phyloP scores from a whole-genome alignment of 768 basidiomycete species.

The Auricularia sp. region DNA sequence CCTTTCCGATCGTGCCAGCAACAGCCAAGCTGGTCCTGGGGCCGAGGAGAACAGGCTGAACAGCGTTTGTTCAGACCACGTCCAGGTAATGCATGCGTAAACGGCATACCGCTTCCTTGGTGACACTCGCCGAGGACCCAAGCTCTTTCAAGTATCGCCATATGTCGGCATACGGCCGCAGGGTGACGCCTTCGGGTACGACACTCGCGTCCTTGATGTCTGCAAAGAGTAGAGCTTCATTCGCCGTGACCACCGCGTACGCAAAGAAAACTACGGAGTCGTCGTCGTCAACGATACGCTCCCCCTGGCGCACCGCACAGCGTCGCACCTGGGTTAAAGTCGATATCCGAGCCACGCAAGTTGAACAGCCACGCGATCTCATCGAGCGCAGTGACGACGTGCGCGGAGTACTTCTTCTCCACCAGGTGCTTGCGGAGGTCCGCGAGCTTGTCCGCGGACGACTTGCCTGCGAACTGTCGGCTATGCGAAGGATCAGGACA shows the following conservation, averaged over 20 bases:
- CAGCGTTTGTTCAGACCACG: background rate
- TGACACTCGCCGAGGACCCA: constrained; percentile 24
- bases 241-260: constrained; percentile 66
- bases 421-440: constrained; percentile 53
- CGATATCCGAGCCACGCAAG: constrained; percentile 84
- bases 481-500: too few relatives aligned
- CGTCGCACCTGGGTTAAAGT: constrained; percentile 61
- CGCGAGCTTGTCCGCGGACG: constrained; percentile 55
- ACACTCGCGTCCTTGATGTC: constrained; percentile 39
- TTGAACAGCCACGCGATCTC: constrained; percentile 95
- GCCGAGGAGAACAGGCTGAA: constrained; percentile 64
- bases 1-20: constrained; percentile 68
- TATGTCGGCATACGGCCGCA: constrained; percentile 62
- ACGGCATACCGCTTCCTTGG: constrained; percentile 20
- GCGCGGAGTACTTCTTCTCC: constrained; percentile 38
- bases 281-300: background rate
- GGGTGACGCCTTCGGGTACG: constrained; percentile 31
- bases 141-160: constrained; percentile 53
- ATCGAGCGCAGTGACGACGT: constrained; percentile 83
- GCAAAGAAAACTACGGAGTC: constrained; percentile 70
- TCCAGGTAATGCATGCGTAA: background rate
- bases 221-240: constrained; percentile 50
- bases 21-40: constrained; percentile 75
- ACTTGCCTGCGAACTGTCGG: constrained; percentile 36
- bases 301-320: background rate